Conservation (phyloP, 805 yeast genomes). For the Priceomyces carsonii region DNA sequence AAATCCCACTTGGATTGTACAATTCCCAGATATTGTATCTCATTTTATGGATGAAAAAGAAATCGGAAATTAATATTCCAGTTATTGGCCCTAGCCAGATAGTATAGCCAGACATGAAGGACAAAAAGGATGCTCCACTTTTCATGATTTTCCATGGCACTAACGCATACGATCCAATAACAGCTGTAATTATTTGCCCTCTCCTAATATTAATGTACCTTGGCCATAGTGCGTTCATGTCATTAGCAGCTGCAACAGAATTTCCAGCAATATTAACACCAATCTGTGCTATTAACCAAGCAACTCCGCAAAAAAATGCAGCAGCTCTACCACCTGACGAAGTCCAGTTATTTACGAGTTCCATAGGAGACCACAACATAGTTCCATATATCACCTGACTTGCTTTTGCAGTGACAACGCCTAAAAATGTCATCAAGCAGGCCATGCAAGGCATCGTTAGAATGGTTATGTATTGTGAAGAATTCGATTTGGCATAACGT, state of each 20-base stretch:
- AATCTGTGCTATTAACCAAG: constrained; percentile 13
- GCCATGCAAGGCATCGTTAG: constrained; percentile 10
- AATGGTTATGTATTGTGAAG: constrained; percentile 26
- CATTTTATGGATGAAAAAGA: constrained; percentile 3
- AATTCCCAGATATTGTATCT: constrained; percentile 31
- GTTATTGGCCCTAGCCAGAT: constrained; percentile 14
- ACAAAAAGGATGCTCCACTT: constrained; percentile 12
- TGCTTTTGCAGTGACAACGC: constrained; percentile 33
- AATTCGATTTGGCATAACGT: constrained; percentile 32
- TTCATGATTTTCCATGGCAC: constrained; percentile 17
- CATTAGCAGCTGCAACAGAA: constrained; percentile 14
- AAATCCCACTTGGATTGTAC: constrained; percentile 25
- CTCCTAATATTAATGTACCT: constrained; percentile 11
- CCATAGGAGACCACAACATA: constrained; percentile 46
- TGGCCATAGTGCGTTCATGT: constrained; percentile 12
- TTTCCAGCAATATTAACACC: constrained; percentile 15
- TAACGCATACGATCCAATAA: constrained; percentile 9
- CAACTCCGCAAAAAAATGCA: constrained; percentile 13
- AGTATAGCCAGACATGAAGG: constrained; percentile 16
- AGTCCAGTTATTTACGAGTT: constrained; percentile 34
- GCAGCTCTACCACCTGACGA: constrained; percentile 17
- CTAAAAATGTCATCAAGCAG: constrained; percentile 15
- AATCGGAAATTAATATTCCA: constrained; percentile 12
- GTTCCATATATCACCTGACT: constrained; percentile 40
- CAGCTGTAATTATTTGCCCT: constrained; percentile 11